Evolutionary conservation across 768 basidiomycete species (phyloP), one percentile per base, ranked within the genome.

Genomic region (Clitopilus passeckerianus): DNA sequence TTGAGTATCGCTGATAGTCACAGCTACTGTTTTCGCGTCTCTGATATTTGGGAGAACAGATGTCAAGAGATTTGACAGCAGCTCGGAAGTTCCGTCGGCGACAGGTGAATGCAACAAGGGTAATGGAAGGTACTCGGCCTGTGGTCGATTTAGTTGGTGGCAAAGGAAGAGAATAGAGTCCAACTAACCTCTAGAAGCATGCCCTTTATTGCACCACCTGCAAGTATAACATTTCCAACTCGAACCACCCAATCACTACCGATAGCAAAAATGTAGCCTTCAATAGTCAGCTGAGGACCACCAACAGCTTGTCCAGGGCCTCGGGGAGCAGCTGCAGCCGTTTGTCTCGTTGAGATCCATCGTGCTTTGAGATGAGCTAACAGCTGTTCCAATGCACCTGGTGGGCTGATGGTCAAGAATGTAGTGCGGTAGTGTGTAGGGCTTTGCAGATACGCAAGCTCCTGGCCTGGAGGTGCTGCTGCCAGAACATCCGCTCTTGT

Each of bases 101-200:
- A 80, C 75, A 55, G 85, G 82, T 12, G 86, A 84, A 59, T 83
- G 84, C 59, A 91, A 79, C 34, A 80, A 80, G 1, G 90, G 86
- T 12, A 93, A 74, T 1, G 91, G 91, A 15, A 92, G 81, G 68
- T 93, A 93, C 69, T 93, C 91, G 6, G 89, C 91, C 91, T 91
- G 59, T 35, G n/a, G 18, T 33, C 27, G 7, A 30, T 33, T 53
- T 23, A 57, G 18, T 15, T 34, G 6, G 43, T 57, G 57, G 30
- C 57, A 41, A 59, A 23, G 2, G 35, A 37, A 12, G 20, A 65
- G 34, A 10, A 30, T 56, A 33, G 65, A 57, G 58, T 53, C 18
- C 18, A 5, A 57, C 54, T 60, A 60, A 90, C 91, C 84, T 93
- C 91, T 24, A 93, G 75, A 41, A 93, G 76, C 87, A 93, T 90